Evolutionary conservation across 2,329 filamentous ascomycete species (phyloP), one percentile per base, ranked within the genome.

Genomic region (Sporothrix brunneoviolacea): DNA sequence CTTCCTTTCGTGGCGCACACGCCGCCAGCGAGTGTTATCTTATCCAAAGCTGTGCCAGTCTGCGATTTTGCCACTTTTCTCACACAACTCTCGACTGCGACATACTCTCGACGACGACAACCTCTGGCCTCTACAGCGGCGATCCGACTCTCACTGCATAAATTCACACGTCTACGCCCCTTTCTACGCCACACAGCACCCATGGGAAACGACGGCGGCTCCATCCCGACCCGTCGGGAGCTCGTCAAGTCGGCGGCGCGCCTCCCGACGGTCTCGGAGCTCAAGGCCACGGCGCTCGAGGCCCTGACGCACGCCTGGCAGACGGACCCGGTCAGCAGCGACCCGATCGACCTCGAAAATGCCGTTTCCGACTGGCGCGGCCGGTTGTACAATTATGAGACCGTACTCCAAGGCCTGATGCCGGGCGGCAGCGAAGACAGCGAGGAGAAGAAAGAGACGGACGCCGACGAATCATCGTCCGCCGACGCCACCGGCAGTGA

Each of bases 151-250:
- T n/a, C n/a, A n/a, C n/a, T n/a, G n/a, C n/a, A n/a, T n/a, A n/a
- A n/a, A n/a, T n/a, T n/a, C n/a, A n/a, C n/a, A n/a, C n/a, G n/a
- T n/a, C n/a, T n/a, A n/a, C n/a, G n/a, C n/a, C n/a, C n/a, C n/a
- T n/a, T n/a, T n/a, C n/a, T n/a, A n/a, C n/a, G n/a, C n/a, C 21
- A 28, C 24, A 10, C n/a, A 8, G 5, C 41, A 8, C 19, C 47
- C 60, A 96, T 98, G 93, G 93, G 93, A 65, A 98, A 98, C 71
- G 93, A 98, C 67, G 93, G 93, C 60, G 93, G 93, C 65, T 91
- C 88, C 59, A 98, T 98, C 59, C 93, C 93, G 5, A 97, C 86
- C 56, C 88, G 94, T 28, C 86, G 90, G 63, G 94, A 98, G 69
- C 87, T 98, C 40, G 93, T 98, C 66, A 95, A 95, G 70, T 86